Conservation (phyloP, 306 rosid genomes). For the Dicorynia guianensis region DNA sequence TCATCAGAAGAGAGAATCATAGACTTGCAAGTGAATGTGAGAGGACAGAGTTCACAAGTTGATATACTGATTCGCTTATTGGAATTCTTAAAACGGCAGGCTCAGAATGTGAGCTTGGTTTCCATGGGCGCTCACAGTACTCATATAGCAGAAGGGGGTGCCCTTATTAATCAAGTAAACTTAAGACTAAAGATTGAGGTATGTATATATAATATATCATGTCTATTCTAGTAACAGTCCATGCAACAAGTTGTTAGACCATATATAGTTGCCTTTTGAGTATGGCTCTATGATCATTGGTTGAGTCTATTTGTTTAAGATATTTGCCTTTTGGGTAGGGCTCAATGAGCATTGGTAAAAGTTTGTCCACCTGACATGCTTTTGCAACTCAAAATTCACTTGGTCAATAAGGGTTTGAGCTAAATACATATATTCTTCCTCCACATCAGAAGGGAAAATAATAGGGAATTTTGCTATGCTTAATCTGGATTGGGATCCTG, state of each 20-base stretch:
- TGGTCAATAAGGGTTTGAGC: background rate
- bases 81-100: conserved; percentile 67
- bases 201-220: conserved; percentile 6
- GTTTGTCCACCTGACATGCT: background rate
- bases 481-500: no score
- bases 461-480: background rate
- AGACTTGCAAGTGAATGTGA: conserved; percentile 66
- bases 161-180: conserved; percentile 50
- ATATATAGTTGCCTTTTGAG: background rate
- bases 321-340: background rate
- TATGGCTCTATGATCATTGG: background rate
- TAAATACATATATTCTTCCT: background rate
- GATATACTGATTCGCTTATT: conserved; percentile 63
- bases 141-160: conserved; percentile 44
- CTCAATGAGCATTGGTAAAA: background rate
- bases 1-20: conserved; percentile 54
- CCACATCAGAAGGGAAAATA: background rate
- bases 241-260: background rate
- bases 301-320: background rate
- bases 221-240: background rate
- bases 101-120: conserved; percentile 53
- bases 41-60: conserved; percentile 54
- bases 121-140: conserved; percentile 67
- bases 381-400: background rate
- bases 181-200: conserved; percentile 83